Base-by-base conservation (phyloP, 208 protist species). In the Acanthamoeba triangularis region DNA sequence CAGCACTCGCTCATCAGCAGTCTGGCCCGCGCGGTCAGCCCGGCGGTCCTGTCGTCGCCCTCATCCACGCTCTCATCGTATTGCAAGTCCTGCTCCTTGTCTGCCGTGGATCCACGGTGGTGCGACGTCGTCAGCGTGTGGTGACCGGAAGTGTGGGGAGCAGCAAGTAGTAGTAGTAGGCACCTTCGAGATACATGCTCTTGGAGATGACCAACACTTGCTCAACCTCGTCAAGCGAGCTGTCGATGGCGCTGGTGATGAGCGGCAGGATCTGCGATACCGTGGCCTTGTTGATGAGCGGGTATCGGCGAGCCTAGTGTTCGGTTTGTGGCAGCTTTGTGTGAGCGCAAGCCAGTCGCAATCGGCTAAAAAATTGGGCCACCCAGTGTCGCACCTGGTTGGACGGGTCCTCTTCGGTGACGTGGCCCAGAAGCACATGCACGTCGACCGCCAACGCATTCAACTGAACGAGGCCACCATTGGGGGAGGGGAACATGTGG, bases 131-230 rank as follows among this genome's bases (percentile, higher is more conserved):
- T 49, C 11, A 49, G 49, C 23, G 14, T 14, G 78, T n/a, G 78
- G 44, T 28, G 4, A 47, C 44, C 44, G 44, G 44, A 16, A 16
- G 52, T 18, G 16, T 7, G 52, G 52, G 52, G 52, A 65, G 11
- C 59, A 16, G 4, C 59, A 65, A 65, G 23, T 6, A 25, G 11
- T 16, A 6, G 59, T n/a, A 65, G 23, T 47, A 47, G 0, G 20
- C 41, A 91, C 84, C 84, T 41, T 91, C 84, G 20, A 91, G 35
- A 28, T 72, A 69, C 84, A 91, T 91, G 54, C 10, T 69, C 84
- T 91, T 91, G 49, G 84, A 56, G 41, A 69, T 72, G 84, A 72
- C 10, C 25, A 91, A 8, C 18, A 37, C 84, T 28, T 91, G 59
- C 35, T 91, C 84, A 16, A 91, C 30, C 4, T 91, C 84, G 25